These are phyloP conservation scores for Fusarium newnesense DNA, from an alignment of 2,329 filamentous ascomycete species.

Conservation along the genomic window DNA sequence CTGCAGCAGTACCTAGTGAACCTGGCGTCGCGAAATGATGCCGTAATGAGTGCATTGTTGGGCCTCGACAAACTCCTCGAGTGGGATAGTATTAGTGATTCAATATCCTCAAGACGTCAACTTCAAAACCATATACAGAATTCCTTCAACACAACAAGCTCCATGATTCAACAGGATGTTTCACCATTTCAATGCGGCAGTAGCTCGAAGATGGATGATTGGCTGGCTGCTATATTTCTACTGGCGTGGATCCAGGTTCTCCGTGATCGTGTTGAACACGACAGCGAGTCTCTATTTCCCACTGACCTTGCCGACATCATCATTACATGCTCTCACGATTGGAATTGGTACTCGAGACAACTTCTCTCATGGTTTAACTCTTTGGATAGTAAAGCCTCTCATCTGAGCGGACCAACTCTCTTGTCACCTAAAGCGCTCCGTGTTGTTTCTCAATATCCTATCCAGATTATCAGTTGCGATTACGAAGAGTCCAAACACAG, in stretches of 20 bases:
- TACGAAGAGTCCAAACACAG: neutral
- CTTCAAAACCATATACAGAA: neutral
- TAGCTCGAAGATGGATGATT: neutral
- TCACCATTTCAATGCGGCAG: rapidly evolving
- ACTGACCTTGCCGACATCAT: neutral
- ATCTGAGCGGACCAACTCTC: neutral
- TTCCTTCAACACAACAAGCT: neutral
- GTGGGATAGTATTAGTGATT: neutral
- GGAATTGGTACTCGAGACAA: constrained; percentile 5
- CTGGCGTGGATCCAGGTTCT: constrained; percentile 3
- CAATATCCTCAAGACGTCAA: rapidly evolving
- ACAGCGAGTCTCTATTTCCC: neutral
- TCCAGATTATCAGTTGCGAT: constrained; percentile 3
- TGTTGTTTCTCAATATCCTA: neutral
- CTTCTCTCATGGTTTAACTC: constrained; percentile 14
- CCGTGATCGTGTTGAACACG: neutral
- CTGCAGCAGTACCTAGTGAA: neutral
- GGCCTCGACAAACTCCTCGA: neutral
- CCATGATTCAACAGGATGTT: neutral
- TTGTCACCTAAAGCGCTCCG: neutral
- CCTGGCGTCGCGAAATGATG: neutral
- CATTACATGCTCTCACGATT: neutral
- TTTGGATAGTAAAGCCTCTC: neutral
- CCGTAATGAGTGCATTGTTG: neutral
- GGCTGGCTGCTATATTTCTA: neutral